These are phyloP conservation scores for Tuber aestivum DNA, from an alignment of 495 filamentous ascomycete species.

Conservation along the genomic window DNA sequence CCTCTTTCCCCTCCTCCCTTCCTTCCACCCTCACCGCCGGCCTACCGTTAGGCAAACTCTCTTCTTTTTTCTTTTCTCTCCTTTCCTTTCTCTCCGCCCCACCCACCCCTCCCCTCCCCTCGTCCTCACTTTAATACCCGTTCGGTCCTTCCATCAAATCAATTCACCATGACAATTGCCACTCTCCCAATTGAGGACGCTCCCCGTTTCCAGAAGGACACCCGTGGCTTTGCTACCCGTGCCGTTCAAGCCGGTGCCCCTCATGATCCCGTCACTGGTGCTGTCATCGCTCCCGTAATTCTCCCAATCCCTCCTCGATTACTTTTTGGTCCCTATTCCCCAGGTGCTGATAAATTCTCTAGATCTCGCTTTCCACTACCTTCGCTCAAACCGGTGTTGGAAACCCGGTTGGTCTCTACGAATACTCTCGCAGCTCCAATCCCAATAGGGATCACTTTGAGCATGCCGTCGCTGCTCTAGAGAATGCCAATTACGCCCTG, in stretches of 20 bases:
- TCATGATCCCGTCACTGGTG: constrained; percentile 84
- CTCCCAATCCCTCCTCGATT: neutral
- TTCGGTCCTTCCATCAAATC: neutral
- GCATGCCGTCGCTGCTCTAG: constrained; percentile 78
- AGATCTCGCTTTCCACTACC: constrained; percentile 93
- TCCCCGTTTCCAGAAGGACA: constrained; percentile 36
- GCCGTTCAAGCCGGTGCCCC: constrained; percentile 89
- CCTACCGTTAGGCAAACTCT: neutral
- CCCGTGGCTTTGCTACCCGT: constrained; percentile 67
- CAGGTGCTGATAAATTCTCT: constrained; percentile 1
- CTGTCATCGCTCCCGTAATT: constrained; percentile 79
- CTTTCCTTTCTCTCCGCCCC: neutral
- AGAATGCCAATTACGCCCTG: constrained; percentile 85
- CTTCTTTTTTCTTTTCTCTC: neutral
- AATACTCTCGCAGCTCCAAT: constrained; percentile 87
- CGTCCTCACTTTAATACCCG: neutral
- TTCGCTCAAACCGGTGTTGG: constrained; percentile 82
- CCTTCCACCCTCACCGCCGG: neutral
- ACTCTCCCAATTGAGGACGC: constrained; percentile 25
- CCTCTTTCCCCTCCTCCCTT: neutral
- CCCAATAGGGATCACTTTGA: constrained; percentile 95
- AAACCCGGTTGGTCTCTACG: constrained; percentile 74
- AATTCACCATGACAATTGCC: constrained; percentile 23
- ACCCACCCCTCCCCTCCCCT: neutral
- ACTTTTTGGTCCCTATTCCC: neutral